phyloP scores from a whole-genome alignment of 441 rosid species.

The Populus tomentosa region DNA sequence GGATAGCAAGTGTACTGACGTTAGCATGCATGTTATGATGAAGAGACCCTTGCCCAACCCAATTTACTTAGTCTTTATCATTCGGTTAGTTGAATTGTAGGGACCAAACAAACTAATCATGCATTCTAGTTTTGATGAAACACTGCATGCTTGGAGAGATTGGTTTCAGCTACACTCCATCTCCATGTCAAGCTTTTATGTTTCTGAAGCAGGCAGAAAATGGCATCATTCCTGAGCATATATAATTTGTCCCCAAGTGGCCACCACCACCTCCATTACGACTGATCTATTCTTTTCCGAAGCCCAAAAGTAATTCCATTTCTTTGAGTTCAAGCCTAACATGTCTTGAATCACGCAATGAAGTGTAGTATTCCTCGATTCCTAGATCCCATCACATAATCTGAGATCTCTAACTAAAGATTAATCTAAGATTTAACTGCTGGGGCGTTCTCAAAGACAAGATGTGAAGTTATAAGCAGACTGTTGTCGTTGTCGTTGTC shows the following conservation, averaged over 20 bases:
- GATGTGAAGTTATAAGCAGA: too few relatives aligned
- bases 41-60: constrained; percentile 10
- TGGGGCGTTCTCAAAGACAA: too few relatives aligned
- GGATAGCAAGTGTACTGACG: constrained; percentile 3
- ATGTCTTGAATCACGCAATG: too few relatives aligned
- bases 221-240: background rate
- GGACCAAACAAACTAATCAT: constrained; percentile 24
- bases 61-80: constrained; percentile 19
- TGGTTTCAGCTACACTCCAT: constrained; percentile 27
- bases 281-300: constrained; percentile 1
- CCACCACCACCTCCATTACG: background rate
- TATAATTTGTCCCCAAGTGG: background rate
- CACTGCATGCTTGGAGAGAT: constrained; percentile 18
- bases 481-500: too few relatives aligned
- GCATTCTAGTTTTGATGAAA: constrained; percentile 1
- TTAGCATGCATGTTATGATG: constrained; percentile 16
- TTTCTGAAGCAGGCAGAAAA: constrained; percentile 22
- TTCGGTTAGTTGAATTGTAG: constrained; percentile 19
- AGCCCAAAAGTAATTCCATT: background rate
- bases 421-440: too few relatives aligned
- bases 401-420: too few relatives aligned
- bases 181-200: constrained; percentile 10
- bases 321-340: background rate
- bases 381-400: background rate
- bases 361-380: background rate